Conservation (phyloP, 257 asterid species). For the Forsythia suspensa region DNA sequence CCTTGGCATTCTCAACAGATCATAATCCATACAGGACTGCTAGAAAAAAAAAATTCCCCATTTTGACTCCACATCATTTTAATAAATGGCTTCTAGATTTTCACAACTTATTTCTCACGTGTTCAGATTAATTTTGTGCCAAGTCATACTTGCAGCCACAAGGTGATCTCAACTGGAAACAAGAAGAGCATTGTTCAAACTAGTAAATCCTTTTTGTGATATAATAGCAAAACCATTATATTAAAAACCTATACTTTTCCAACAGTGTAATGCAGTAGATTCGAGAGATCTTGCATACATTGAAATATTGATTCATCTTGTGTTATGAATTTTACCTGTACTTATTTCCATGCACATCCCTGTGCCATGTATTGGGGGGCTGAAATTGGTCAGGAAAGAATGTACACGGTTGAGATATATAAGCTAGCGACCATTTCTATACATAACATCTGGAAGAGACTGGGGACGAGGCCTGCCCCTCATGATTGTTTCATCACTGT, state of each 20-base stretch:
- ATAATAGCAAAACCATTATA: neutral
- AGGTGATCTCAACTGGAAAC: neutral
- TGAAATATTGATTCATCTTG: neutral
- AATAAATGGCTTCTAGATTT: neutral
- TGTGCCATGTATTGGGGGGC: slow-evolving; percentile 46
- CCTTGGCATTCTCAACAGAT: neutral
- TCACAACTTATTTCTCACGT: neutral
- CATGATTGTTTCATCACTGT: slow-evolving; percentile 94
- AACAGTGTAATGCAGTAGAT: neutral
- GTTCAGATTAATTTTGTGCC: neutral
- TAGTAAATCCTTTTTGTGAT: neutral
- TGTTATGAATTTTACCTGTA: slow-evolving; percentile 44
- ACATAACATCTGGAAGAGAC: slow-evolving; percentile 65
- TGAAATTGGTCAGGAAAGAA: slow-evolving; percentile 37
- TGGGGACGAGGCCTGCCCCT: slow-evolving; percentile 79
- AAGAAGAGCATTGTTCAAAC: neutral
- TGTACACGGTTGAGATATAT: slow-evolving; percentile 32
- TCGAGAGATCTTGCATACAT: neutral
- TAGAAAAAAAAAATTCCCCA: neutral
- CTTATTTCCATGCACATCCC: slow-evolving; percentile 37
- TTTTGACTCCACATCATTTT: neutral
- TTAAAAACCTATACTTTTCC: neutral
- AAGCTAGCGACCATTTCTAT: slow-evolving; percentile 74
- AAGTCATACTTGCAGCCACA: neutral
- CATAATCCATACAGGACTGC: neutral